A percentile compares a stretch with the other conserved stretches of the same genome.
phyloP scores from a whole-genome alignment of 371 early-diverging fungal species.

The Mortierella sp. region DNA sequence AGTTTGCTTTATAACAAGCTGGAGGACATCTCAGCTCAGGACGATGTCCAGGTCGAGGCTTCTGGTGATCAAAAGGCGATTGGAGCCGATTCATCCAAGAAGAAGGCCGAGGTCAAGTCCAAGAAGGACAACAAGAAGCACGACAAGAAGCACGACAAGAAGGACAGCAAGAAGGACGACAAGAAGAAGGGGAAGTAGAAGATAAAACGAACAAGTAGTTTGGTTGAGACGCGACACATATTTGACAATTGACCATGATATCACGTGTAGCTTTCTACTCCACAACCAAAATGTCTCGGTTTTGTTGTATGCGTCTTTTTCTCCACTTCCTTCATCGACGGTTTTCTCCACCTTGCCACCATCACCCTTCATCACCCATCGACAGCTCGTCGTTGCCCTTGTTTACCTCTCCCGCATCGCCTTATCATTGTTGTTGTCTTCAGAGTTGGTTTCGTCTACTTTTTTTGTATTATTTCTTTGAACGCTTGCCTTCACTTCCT shows the following conservation, averaged over 20 bases:
- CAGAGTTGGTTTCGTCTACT: too few species aligned
- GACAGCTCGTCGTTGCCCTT: neutral
- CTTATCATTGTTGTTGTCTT: too few species aligned
- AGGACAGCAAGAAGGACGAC: neutral
- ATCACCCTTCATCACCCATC: neutral
- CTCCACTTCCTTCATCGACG: neutral
- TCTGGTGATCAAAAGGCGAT: neutral
- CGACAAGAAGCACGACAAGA: neutral
- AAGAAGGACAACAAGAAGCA: neutral
- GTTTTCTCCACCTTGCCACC: constrained; percentile 1
- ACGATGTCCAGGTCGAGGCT: neutral
- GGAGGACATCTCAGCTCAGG: constrained; percentile 26
- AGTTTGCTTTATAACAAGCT: constrained; percentile 46
- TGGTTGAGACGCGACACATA: too few species aligned
- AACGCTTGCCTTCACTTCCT: neutral
- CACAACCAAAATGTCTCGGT: neutral
- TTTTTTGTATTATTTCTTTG: too few species aligned
- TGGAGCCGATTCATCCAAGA: neutral
- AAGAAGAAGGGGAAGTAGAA: neutral
- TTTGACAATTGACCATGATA: too few species aligned
- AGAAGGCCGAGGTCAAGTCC: constrained; percentile 1
- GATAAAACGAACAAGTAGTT: too few species aligned
- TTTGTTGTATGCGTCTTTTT: neutral
- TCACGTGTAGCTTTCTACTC: neutral
- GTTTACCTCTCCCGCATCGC: neutral